Base-by-base conservation (phyloP, 2,329 filamentous ascomycete genomes). In the Trichoderma asperellum region DNA sequence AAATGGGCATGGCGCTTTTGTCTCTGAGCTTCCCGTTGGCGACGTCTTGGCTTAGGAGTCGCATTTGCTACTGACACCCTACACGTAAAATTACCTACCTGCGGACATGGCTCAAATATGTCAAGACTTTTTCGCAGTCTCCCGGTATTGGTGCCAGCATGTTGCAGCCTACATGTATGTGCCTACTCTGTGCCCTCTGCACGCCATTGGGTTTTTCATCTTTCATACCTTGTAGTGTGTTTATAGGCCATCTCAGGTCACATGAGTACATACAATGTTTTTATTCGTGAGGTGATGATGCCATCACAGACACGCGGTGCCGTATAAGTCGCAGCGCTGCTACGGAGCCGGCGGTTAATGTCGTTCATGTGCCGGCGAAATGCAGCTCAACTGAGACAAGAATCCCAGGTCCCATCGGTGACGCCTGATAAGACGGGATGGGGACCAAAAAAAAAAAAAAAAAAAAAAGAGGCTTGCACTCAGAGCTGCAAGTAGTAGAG, bases 191-290 rank as follows among this genome's bases (percentile, higher is more conserved):
- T 29, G 10, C 64, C 53, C n/a, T 21, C 37, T 40, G 58, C 52
- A 52, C 57, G 47, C 63, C 67, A 68, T 57, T 68, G 59, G 59
- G 47, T 56, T 29, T 62, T n/a, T 24, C 24, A 24, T 24, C 24
- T 24, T 24, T 24, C 24, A 12, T 14, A 11, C 24, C 24, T 27
- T 4, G 57, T 34, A 62, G 16, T 37, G 35, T 37, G 35, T 4
- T 37, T 43, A 27, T 16, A 34, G 29, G 49, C 61, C 35, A 40
- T n/a, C 53, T 27, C 12, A 35, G 21, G 24, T 14, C 32, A 29
- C 47, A n/a, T 16, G 18, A 43, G 16, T 10, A 43, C 40, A 37
- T 18, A 55, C 7, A 7, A 16, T 65, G 16, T 34, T 1, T 8
- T 7, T 37, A 3, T 16, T 5, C 27, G 12, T 32, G 24, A 14